Evolutionary conservation across 2,329 filamentous ascomycete genomes (phyloP).

Genomic region (Decorospora gaudefroyi): DNA sequence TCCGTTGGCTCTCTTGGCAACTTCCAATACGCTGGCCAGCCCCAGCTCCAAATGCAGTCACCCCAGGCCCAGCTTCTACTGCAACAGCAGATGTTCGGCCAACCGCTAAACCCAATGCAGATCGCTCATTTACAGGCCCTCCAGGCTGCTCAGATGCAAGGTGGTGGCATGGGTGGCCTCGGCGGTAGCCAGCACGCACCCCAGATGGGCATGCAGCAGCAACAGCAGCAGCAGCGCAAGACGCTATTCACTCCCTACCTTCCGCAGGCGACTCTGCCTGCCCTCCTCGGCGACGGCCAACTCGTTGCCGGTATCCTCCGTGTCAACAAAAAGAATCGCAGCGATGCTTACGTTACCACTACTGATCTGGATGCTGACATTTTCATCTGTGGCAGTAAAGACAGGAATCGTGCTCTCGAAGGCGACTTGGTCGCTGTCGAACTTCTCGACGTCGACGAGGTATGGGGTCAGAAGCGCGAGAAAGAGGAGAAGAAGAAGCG

Average conservation of each 20-base stretch:
- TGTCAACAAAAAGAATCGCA: constrained; percentile 99
- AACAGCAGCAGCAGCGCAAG: constrained; percentile 95
- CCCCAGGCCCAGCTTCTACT: constrained; percentile 82
- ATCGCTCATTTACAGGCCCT: constrained; percentile 89
- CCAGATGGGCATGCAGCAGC: constrained; percentile 67
- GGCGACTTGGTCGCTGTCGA: constrained; percentile 95
- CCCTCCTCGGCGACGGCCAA: constrained; percentile 86
- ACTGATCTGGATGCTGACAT: constrained; percentile 96
- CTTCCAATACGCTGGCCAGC: constrained; percentile 88
- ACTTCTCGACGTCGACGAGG: constrained; percentile 95
- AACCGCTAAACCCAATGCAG: constrained; percentile 86
- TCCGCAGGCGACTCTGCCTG: constrained; percentile 89
- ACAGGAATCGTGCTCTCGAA: constrained; percentile 94
- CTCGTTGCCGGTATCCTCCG: constrained; percentile 95
- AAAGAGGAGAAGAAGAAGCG: constrained; percentile 99
- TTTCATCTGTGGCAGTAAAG: constrained; percentile 99
- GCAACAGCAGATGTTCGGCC: constrained; percentile 83
- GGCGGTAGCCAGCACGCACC: constrained; percentile 69
- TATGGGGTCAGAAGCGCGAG: constrained; percentile 98
- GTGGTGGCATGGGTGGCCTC: constrained; percentile 67
- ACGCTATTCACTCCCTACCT: constrained; percentile 98
- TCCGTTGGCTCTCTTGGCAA: constrained; percentile 81
- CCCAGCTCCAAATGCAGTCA: constrained; percentile 78
- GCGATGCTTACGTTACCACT: constrained; percentile 95
- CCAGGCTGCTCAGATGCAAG: constrained; percentile 83